Evolutionary conservation across 2,329 filamentous ascomycete species (phyloP).

Genomic region (Chaetomium olivaceum): DNA sequence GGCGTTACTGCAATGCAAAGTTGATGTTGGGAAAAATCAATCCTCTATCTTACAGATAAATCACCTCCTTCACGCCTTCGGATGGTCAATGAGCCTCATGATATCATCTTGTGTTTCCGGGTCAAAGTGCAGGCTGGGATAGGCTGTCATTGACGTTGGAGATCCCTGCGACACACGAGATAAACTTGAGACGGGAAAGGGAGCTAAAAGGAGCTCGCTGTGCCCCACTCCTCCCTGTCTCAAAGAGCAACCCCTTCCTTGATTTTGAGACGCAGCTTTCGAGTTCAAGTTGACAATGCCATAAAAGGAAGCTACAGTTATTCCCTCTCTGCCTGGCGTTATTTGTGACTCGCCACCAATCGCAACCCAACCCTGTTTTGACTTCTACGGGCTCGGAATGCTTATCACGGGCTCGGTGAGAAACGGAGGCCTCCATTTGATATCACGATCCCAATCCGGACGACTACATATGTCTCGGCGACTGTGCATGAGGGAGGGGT

Average conservation of each 20-base stretch:
- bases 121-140: background rate
- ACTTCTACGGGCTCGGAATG: background rate
- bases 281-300: background rate
- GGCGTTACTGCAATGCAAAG: background rate
- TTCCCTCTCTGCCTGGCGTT: background rate
- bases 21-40: background rate
- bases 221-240: constrained; percentile 6
- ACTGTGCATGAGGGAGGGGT: background rate
- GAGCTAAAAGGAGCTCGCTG: background rate
- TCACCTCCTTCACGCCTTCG: background rate
- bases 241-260: background rate
- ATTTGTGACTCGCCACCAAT: background rate
- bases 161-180: constrained; percentile 1
- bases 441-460: background rate
- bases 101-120: constrained; percentile 14
- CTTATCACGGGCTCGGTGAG: background rate
- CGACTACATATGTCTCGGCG: background rate
- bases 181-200: constrained; percentile 10
- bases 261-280: background rate
- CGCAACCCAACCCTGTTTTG: background rate
- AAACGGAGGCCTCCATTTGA: background rate
- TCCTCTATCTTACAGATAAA: background rate
- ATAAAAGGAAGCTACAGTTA: background rate
- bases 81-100: background rate
- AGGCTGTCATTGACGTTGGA: background rate